Conservation (phyloP, 768 basidiomycete species). For the Lactarius tabidus region DNA sequence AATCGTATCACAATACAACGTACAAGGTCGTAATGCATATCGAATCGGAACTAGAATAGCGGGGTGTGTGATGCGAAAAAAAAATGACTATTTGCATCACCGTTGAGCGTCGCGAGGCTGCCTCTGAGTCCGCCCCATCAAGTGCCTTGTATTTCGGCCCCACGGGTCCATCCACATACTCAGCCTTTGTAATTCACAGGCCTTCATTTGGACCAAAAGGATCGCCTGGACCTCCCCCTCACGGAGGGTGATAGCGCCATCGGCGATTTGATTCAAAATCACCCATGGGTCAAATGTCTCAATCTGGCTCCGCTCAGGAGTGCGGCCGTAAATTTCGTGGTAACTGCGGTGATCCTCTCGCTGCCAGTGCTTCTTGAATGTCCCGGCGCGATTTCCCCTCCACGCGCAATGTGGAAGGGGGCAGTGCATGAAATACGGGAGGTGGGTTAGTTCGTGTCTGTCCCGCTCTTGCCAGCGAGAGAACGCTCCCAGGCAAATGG, state of each 20-base stretch:
- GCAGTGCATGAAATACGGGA: conserved; percentile 1
- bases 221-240: not conserved
- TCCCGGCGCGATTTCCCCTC: not conserved
- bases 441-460: not conserved
- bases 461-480: not conserved
- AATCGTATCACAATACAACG: too few species aligned
- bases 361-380: not conserved
- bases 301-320: not conserved
- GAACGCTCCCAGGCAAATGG: not conserved
- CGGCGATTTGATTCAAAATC: not conserved
- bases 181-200: not conserved
- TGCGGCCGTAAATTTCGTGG: not conserved
- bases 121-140: not conserved
- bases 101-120: too few species aligned
- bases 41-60: too few species aligned
- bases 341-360: not conserved
- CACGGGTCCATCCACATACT: not conserved
- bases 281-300: not conserved
- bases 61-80: too few species aligned
- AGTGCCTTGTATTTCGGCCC: not conserved
- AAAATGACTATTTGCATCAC: too few species aligned
- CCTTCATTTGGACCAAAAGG: not conserved
- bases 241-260: not conserved
- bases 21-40: too few species aligned
- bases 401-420: not conserved